These are phyloP conservation scores for Annulohypoxylon nitens DNA, from an alignment of 495 filamentous ascomycete species.

Conservation along the genomic window DNA sequence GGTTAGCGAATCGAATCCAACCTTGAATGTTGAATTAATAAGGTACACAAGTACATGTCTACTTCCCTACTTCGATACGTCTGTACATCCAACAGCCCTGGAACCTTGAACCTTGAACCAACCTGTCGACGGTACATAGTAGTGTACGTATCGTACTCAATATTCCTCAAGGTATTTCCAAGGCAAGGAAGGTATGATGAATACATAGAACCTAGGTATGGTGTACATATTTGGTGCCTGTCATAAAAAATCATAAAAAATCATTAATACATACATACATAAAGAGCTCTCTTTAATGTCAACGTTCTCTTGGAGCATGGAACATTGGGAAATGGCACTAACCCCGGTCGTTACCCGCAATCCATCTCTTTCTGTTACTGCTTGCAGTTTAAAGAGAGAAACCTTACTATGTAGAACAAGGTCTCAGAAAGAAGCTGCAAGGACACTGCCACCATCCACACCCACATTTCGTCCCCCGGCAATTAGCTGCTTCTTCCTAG, in stretches of 20 bases:
- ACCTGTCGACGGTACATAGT: no score
- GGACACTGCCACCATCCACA: slow-evolving; percentile 43
- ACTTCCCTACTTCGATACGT: not conserved
- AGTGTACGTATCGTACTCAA: not conserved
- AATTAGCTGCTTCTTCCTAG: slow-evolving; percentile 43
- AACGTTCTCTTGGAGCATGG: not conserved
- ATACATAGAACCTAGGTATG: slow-evolving; percentile 2
- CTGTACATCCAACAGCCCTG: not conserved
- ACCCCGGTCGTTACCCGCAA: slow-evolving; percentile 35
- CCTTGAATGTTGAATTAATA: slow-evolving; percentile 17
- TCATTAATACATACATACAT: not conserved
- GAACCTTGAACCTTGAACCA: not conserved
- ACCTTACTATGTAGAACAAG: not conserved
- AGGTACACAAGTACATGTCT: slow-evolving; percentile 26
- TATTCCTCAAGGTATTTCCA: not conserved
- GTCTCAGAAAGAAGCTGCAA: slow-evolving; percentile 29
- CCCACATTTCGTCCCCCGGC: slow-evolving; percentile 44
- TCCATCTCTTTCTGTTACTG: slow-evolving; percentile 35
- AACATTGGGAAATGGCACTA: not conserved
- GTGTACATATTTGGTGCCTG: not conserved
- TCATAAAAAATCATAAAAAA: slow-evolving; percentile 41
- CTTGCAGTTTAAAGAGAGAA: slow-evolving; percentile 19
- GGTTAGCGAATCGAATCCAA: slow-evolving; percentile 9
- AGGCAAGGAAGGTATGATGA: slow-evolving; percentile 9
- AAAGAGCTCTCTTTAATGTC: no score